phyloP scores from a whole-genome alignment of 139 green algal genomes.

The Tetradesmus lagerheimii region DNA sequence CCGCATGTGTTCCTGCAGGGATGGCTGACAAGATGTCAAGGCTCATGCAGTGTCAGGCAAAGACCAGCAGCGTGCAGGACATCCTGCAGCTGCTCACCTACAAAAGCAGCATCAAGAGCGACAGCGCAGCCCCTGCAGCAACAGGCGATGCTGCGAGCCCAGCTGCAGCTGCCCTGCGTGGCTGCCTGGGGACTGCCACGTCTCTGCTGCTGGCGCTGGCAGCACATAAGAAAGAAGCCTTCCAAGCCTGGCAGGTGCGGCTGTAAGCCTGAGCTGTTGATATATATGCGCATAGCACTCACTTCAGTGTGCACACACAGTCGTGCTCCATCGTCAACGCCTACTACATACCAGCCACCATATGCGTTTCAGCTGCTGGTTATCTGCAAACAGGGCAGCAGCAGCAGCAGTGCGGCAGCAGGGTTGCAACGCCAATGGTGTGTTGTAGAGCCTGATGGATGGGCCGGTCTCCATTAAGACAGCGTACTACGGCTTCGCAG shows the following conservation, averaged over 20 bases:
- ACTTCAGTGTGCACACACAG: too few species aligned
- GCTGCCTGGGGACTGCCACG: conserved; percentile 57
- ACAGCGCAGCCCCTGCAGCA: not conserved
- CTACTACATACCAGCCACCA: too few species aligned
- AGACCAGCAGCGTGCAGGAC: not conserved
- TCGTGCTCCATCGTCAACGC: too few species aligned
- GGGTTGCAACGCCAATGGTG: too few species aligned
- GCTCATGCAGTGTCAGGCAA: conserved; percentile 29
- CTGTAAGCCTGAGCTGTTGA: not conserved
- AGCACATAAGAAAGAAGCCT: conserved; percentile 55
- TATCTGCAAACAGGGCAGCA: too few species aligned
- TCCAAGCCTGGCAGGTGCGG: conserved; percentile 56
- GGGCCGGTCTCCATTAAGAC: too few species aligned
- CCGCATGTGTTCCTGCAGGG: not conserved
- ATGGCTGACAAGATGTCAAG: conserved; percentile 27
- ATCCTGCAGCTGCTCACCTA: conserved; percentile 20
- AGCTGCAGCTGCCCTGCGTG: conserved; percentile 42
- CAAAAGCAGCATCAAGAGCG: not conserved
- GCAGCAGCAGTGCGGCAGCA: too few species aligned
- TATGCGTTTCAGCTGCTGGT: too few species aligned
- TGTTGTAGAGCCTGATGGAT: too few species aligned
- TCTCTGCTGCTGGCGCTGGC: conserved; percentile 65
- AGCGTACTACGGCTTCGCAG: too few species aligned
- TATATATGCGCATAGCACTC: too few species aligned
- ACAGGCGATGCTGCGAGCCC: not conserved